These are phyloP conservation scores for Schizophyllum amplum DNA, from an alignment of 1,284 basidiomycete species.

Conservation along the genomic window DNA sequence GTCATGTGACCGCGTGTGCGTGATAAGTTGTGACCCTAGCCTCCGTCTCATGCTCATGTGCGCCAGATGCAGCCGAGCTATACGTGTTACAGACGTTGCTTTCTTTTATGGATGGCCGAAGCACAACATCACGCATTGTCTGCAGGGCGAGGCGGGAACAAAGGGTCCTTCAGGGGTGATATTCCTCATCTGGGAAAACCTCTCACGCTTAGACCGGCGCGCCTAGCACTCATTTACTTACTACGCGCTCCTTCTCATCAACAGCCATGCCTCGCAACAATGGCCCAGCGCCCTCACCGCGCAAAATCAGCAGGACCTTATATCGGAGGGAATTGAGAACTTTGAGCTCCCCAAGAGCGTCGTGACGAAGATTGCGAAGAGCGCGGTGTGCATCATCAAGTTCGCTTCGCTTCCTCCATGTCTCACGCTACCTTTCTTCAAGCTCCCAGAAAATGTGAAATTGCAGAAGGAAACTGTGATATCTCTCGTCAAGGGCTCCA, in stretches of 20 bases:
- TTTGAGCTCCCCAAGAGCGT: slow-evolving; percentile 80
- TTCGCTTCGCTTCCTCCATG: neutral
- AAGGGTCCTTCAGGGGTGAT: no score
- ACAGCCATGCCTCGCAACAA: slow-evolving; percentile 52
- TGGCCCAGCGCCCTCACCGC: slow-evolving; percentile 47
- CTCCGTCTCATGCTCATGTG: no score
- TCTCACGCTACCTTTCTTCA: slow-evolving; percentile 1
- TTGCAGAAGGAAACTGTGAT: slow-evolving; percentile 81
- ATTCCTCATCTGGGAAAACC: no score
- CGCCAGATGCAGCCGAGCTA: neutral
- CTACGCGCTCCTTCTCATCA: neutral
- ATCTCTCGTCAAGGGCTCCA: slow-evolving; percentile 78
- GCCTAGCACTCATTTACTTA: neutral
- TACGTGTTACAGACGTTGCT: no score
- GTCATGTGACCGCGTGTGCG: no score
- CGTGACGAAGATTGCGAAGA: slow-evolving; percentile 79
- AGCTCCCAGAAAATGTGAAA: slow-evolving; percentile 82
- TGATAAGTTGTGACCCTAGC: no score
- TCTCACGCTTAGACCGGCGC: no score
- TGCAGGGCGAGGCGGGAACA: no score
- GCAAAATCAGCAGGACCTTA: slow-evolving; percentile 65
- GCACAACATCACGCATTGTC: no score
- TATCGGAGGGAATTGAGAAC: slow-evolving; percentile 76
- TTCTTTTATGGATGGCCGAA: no score
- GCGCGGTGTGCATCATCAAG: slow-evolving; percentile 44